Evolutionary conservation across 768 basidiomycete genomes (phyloP).

Genomic region (Russula virescens): DNA sequence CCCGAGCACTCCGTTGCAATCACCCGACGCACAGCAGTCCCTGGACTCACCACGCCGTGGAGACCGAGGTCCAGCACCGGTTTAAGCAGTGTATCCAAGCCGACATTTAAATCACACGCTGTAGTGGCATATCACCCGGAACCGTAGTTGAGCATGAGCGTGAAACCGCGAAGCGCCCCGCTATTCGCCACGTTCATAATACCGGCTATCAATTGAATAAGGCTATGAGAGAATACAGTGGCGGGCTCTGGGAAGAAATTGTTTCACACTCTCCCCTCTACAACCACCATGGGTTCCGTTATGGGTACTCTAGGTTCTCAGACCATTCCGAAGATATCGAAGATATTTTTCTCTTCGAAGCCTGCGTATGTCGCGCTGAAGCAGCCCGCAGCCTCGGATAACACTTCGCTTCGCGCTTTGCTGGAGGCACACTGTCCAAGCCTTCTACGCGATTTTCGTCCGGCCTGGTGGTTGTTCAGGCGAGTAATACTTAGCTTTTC

Average conservation of each 20-base stretch:
- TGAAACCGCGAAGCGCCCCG: background rate
- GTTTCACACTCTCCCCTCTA: background rate
- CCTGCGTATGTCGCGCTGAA: slow-evolving; percentile 24
- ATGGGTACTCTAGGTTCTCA: background rate
- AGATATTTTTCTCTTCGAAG: slow-evolving; percentile 24
- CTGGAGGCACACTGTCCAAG: slow-evolving; percentile 29
- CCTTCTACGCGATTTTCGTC: slow-evolving; percentile 27
- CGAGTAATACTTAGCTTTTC: slow-evolving; percentile 11
- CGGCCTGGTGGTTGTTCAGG: slow-evolving; percentile 33
- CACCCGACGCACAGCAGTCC: too few relatives aligned
- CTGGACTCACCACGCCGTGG: too few relatives aligned
- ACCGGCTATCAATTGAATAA: too few relatives aligned
- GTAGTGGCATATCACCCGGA: too few relatives aligned
- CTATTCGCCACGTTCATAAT: too few relatives aligned
- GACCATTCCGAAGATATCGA: slow-evolving; percentile 16
- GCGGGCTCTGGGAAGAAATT: too few relatives aligned
- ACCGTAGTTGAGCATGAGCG: too few relatives aligned
- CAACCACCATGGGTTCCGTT: background rate
- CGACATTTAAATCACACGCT: too few relatives aligned
- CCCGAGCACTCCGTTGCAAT: background rate
- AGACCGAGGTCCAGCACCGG: too few relatives aligned
- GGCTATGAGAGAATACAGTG: too few relatives aligned
- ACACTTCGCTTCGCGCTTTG: slow-evolving; percentile 25
- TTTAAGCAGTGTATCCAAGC: too few relatives aligned
- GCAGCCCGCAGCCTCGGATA: slow-evolving; percentile 11